Percentiles rank a stretch among this genome's conserved stretches.
These are phyloP conservation scores for Fragaria iinumae DNA, from an alignment of 306 rosid species.

Conservation along the genomic window DNA sequence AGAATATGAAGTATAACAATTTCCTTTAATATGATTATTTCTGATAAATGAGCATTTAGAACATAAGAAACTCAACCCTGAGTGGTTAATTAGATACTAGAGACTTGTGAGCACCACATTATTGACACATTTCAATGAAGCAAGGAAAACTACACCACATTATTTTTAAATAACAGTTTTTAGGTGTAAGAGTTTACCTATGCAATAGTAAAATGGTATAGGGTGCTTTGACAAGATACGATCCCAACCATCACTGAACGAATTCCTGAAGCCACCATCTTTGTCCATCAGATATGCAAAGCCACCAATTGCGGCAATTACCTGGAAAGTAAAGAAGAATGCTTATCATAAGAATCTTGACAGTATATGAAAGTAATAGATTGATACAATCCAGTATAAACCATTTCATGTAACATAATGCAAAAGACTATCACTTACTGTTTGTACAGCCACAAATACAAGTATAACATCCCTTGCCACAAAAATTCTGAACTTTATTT, in stretches of 20 bases:
- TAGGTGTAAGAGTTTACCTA: conserved; percentile 53
- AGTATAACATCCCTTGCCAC: conserved; percentile 98
- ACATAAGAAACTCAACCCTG: not conserved
- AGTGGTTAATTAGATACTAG: not conserved
- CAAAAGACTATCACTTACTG: conserved; percentile 56
- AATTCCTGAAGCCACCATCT: conserved; percentile 91
- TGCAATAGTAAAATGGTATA: conserved; percentile 90
- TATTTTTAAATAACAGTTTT: not conserved
- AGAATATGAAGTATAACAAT: not conserved
- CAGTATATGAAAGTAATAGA: not conserved
- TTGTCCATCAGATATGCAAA: conserved; percentile 94
- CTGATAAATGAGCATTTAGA: not conserved
- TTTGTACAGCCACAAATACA: conserved; percentile 90
- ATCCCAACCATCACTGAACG: conserved; percentile 97
- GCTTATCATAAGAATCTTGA: not conserved
- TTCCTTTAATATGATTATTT: not conserved
- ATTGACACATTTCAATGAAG: not conserved
- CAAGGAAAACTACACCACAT: conserved; percentile 8
- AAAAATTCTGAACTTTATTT: conserved; percentile 78
- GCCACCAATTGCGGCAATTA: conserved; percentile 82
- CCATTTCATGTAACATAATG: not conserved
- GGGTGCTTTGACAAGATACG: conserved; percentile 92
- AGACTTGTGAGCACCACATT: too few relatives aligned
- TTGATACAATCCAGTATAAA: not conserved
- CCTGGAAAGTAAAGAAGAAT: conserved; percentile 42